A percentile compares a stretch with the other conserved stretches of the same genome.
phyloP scores from a whole-genome alignment of 495 filamentous ascomycete genomes.

The Podospora comata region DNA sequence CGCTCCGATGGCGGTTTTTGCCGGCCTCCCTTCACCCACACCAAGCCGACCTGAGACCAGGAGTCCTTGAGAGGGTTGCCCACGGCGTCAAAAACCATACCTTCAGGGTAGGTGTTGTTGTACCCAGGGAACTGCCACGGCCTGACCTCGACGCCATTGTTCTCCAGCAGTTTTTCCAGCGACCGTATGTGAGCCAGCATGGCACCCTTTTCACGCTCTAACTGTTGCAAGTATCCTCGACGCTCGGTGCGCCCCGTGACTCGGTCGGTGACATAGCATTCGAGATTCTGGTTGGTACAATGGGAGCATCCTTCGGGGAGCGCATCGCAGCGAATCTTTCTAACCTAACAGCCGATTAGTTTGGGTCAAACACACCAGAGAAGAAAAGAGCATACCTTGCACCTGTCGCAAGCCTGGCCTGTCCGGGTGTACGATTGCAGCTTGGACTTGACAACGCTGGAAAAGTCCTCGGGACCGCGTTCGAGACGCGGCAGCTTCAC shows the following conservation, averaged over 20 bases:
- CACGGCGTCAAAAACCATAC: conserved; percentile 27
- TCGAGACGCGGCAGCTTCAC: conserved; percentile 49
- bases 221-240: conserved; percentile 68
- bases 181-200: conserved; percentile 50
- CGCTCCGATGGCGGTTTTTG: conserved; percentile 13
- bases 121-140: conserved; percentile 35
- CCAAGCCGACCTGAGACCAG: conserved; percentile 47
- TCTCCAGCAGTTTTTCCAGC: conserved; percentile 47
- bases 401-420: conserved; percentile 86
- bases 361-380: conserved; percentile 4
- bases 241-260: conserved; percentile 77
- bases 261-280: conserved; percentile 79
- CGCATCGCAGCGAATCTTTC: conserved; percentile 82
- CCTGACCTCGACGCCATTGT: conserved; percentile 39
- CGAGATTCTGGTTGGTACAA: conserved; percentile 65
- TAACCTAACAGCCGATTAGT: conserved; percentile 51
- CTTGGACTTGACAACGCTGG: conserved; percentile 62
- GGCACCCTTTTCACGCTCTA: conserved; percentile 57
- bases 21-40: conserved; percentile 47
- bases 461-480: conserved; percentile 59
- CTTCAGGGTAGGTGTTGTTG: conserved; percentile 32
- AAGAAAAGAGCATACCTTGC: conserved; percentile 54
- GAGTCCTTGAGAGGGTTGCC: conserved; percentile 34
- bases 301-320: conserved; percentile 68
- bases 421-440: conserved; percentile 64